Evolutionary conservation across 2,329 filamentous ascomycete species (phyloP).

Genomic region (Cadophora gregata): DNA sequence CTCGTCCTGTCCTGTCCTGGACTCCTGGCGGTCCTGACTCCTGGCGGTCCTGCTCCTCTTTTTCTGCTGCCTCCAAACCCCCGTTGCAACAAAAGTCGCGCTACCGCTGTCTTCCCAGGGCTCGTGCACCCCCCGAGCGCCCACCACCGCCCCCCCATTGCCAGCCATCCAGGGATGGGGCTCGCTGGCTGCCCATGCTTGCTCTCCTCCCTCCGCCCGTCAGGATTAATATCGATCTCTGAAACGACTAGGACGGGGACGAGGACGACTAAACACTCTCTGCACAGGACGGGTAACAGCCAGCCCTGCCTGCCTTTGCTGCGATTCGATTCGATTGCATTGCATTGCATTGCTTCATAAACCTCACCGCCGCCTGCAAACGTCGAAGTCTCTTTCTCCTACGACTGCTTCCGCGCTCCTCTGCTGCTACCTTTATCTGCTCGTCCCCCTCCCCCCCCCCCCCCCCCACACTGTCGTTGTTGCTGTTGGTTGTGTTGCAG

Average conservation of each 20-base stretch:
- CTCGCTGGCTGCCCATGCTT: background rate
- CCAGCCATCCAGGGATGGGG: background rate
- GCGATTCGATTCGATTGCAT: slow-evolving; percentile 18
- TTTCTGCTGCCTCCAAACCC: slow-evolving; percentile 13
- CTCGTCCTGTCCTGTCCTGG: background rate
- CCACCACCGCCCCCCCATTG: background rate
- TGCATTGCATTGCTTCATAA: slow-evolving; percentile 33
- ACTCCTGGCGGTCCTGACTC: background rate
- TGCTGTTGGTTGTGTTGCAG: background rate
- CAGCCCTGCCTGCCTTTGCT: background rate
- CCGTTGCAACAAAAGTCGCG: slow-evolving; percentile 16
- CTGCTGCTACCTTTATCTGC: slow-evolving; percentile 15
- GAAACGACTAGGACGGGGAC: slow-evolving; percentile 34
- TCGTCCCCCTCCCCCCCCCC: slow-evolving; percentile 39
- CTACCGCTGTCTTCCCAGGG: slow-evolving; percentile 4
- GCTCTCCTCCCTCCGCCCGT: slow-evolving; percentile 3
- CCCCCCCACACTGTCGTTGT: slow-evolving; percentile 18
- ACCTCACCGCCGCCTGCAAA: slow-evolving; percentile 38
- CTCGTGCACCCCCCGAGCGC: background rate
- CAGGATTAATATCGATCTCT: slow-evolving; percentile 32
- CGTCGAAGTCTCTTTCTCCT: slow-evolving; percentile 11
- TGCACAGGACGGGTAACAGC: background rate
- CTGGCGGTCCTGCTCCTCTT: background rate
- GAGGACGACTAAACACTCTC: background rate
- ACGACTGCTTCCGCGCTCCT: slow-evolving; percentile 16